Evolutionary conservation across 2,329 filamentous ascomycete genomes (phyloP).

Genomic region (Alternaria viburni): DNA sequence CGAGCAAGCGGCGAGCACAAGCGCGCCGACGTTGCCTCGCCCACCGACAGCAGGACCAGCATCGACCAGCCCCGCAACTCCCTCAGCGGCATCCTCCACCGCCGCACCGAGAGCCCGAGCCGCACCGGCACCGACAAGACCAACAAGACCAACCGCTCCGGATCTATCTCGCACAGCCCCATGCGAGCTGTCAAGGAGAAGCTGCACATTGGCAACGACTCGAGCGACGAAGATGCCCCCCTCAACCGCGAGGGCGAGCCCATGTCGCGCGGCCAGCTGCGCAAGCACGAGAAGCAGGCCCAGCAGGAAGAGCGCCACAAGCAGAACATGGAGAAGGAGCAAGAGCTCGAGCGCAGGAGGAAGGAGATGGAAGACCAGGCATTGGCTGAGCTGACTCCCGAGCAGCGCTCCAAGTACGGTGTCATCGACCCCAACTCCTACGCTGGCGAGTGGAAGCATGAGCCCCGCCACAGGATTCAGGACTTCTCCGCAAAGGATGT

Average conservation of each 20-base stretch:
- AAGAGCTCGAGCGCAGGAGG: constrained; percentile 55
- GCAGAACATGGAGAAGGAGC: constrained; percentile 52
- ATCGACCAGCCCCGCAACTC: constrained; percentile 36
- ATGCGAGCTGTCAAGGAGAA: constrained; percentile 50
- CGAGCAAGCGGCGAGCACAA: constrained; percentile 44
- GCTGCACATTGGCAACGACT: constrained; percentile 46
- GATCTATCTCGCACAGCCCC: constrained; percentile 43
- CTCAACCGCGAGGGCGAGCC: constrained; percentile 58
- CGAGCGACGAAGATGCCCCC: constrained; percentile 45
- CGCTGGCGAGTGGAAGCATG: constrained; percentile 57
- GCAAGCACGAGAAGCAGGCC: constrained; percentile 56
- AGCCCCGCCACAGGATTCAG: constrained; percentile 58
- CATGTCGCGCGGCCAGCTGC: constrained; percentile 57
- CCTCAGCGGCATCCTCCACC: constrained; percentile 45
- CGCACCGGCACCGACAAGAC: constrained; percentile 32
- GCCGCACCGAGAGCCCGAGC: constrained; percentile 45
- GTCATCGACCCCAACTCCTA: constrained; percentile 65
- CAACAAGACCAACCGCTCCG: constrained; percentile 31
- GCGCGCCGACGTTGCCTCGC: constrained; percentile 36
- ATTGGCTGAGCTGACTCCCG: constrained; percentile 61
- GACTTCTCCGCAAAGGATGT: constrained; percentile 59
- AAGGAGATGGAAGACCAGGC: constrained; percentile 58
- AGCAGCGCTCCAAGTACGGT: constrained; percentile 66
- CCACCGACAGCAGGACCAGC: constrained; percentile 40
- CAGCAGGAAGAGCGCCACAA: constrained; percentile 54